Evolutionary conservation across 1,284 basidiomycete genomes (phyloP).

Genomic region (Coriolopsis trogii): DNA sequence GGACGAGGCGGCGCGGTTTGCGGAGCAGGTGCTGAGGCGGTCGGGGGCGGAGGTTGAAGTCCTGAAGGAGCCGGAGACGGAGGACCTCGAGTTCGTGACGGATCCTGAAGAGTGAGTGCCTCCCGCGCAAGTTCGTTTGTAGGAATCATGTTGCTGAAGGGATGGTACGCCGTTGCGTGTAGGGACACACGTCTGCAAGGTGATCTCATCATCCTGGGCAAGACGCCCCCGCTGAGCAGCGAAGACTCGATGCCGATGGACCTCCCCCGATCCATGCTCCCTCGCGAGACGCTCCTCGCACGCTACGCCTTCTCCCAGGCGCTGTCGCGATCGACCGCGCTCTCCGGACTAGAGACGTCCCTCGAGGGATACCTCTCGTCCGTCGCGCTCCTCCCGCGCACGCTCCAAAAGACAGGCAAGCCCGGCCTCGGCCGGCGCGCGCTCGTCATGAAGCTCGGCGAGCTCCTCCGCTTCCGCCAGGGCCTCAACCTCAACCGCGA

Average conservation of each 20-base stretch:
- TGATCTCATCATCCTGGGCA: slow-evolving; percentile 87
- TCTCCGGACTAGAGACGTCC: slow-evolving; percentile 82
- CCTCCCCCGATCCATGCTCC: slow-evolving; percentile 53
- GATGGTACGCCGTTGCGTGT: neutral
- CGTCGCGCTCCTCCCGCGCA: slow-evolving; percentile 76
- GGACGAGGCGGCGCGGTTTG: slow-evolving; percentile 73
- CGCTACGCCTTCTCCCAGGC: slow-evolving; percentile 91
- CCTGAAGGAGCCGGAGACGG: slow-evolving; percentile 77
- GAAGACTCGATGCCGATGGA: slow-evolving; percentile 43
- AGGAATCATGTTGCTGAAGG: neutral
- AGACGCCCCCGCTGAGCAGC: slow-evolving; percentile 55
- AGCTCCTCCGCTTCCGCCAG: slow-evolving; percentile 87
- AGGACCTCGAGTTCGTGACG: slow-evolving; percentile 89
- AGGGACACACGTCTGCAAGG: slow-evolving; percentile 86
- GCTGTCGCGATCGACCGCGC: slow-evolving; percentile 82
- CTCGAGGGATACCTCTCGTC: slow-evolving; percentile 82
- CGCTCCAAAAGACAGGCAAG: slow-evolving; percentile 76
- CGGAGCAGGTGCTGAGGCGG: slow-evolving; percentile 61
- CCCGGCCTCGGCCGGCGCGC: slow-evolving; percentile 79
- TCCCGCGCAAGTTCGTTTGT: slow-evolving; percentile 2
- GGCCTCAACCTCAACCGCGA: slow-evolving; percentile 86
- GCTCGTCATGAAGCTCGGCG: slow-evolving; percentile 87
- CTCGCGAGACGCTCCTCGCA: slow-evolving; percentile 70
- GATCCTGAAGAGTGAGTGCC: slow-evolving; percentile 81
- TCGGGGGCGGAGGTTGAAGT: slow-evolving; percentile 62